These are phyloP conservation scores for Pichia sp. DNA, from an alignment of 1,139 yeast genomes.

Conservation along the genomic window DNA sequence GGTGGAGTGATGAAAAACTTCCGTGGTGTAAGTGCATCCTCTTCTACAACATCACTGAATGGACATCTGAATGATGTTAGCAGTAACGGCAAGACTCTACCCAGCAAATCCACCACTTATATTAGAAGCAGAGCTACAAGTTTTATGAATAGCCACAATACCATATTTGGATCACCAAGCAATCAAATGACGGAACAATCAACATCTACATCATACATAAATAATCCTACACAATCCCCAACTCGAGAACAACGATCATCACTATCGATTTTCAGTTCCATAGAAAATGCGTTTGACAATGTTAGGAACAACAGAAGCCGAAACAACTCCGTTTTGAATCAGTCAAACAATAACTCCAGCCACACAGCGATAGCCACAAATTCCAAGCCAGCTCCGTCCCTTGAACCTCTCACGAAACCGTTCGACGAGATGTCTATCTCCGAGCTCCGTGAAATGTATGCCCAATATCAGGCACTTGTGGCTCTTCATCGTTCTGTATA, in stretches of 20 bases:
- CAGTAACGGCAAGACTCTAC: not conserved
- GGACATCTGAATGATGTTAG: slow-evolving; percentile 12
- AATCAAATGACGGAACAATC: slow-evolving; percentile 2
- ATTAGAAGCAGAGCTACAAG: slow-evolving; percentile 27
- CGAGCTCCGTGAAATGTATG: slow-evolving; percentile 28
- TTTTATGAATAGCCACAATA: slow-evolving; percentile 19
- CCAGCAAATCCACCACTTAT: not conserved
- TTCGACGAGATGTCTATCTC: slow-evolving; percentile 21
- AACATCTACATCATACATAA: not conserved
- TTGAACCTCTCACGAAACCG: slow-evolving; percentile 1
- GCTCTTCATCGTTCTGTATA: not conserved
- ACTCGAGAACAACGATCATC: slow-evolving; percentile 14
- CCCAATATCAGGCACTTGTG: slow-evolving; percentile 24
- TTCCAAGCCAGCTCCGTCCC: not conserved
- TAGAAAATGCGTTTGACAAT: slow-evolving; percentile 27
- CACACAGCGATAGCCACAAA: not conserved
- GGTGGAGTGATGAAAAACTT: slow-evolving; percentile 29
- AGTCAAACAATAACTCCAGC: slow-evolving; percentile 1
- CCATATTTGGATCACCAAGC: slow-evolving; percentile 20
- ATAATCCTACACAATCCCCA: slow-evolving; percentile 4
- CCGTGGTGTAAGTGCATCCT: slow-evolving; percentile 25
- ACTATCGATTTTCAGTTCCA: slow-evolving; percentile 19
- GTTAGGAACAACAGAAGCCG: slow-evolving; percentile 26
- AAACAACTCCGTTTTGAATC: slow-evolving; percentile 19
- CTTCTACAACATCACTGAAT: slow-evolving; percentile 23